A percentile compares a stretch with the other conserved stretches of the same genome.
phyloP scores from a whole-genome alignment of 257 asterid species.

The Nicotiana benthamiana region DNA sequence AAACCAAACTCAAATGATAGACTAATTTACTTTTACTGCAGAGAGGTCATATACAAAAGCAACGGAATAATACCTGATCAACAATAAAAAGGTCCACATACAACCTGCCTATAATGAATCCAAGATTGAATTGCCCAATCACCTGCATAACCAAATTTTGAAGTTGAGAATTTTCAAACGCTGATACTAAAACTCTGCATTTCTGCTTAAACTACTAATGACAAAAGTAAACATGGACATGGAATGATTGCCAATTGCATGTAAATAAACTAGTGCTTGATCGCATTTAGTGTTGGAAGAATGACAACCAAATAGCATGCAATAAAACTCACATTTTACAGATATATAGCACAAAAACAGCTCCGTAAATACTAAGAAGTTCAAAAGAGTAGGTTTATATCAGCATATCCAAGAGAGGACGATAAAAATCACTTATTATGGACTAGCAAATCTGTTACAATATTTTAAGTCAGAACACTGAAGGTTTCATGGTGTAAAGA shows the following conservation, averaged over 20 bases:
- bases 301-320: neutral
- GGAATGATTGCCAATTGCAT: neutral
- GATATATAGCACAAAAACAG: neutral
- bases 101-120: slow-evolving; percentile 84
- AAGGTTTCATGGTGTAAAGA: neutral
- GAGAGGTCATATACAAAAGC: slow-evolving; percentile 10
- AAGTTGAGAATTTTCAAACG: neutral
- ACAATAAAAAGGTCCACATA: slow-evolving; percentile 86
- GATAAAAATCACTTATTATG: neutral
- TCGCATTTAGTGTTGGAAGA: neutral
- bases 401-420: neutral
- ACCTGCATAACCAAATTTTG: slow-evolving; percentile 41
- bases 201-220: neutral
- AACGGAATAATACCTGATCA: slow-evolving; percentile 67
- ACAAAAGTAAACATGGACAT: neutral
- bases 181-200: neutral
- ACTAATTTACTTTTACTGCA: neutral
- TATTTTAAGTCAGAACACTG: neutral
- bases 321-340: neutral
- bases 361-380: neutral
- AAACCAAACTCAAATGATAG: neutral
- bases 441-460: neutral
- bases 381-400: neutral
- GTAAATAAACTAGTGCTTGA: neutral
- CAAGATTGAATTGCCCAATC: slow-evolving; percentile 95